Evolutionary conservation across 805 yeast genomes (phyloP).

Genomic region (Candida sakaeoensis): DNA sequence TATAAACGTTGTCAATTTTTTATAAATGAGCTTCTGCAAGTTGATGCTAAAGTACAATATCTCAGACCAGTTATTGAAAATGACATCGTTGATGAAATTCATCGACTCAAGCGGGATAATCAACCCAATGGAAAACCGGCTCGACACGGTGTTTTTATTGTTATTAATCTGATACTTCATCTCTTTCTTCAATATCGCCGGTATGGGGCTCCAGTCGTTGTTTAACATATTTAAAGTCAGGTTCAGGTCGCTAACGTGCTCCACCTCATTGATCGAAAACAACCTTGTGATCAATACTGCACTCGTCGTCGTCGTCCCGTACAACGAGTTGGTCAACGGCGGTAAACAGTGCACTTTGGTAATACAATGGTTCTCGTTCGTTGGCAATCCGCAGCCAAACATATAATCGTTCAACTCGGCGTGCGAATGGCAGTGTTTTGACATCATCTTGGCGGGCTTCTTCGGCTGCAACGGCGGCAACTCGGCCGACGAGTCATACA

Average conservation of each 20-base stretch:
- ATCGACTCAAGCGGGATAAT: conserved; percentile 43
- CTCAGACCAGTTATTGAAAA: conserved; percentile 49
- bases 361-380: conserved; percentile 40
- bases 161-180: conserved; percentile 14
- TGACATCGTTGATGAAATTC: conserved; percentile 31
- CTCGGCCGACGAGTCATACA: conserved; percentile 39
- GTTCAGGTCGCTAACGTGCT: conserved; percentile 8
- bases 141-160: conserved; percentile 15
- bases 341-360: conserved; percentile 50
- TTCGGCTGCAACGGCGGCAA: conserved; percentile 1
- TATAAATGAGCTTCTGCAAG: conserved; percentile 36
- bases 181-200: conserved; percentile 31
- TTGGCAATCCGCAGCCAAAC: conserved; percentile 56
- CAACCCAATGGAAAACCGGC: conserved; percentile 46
- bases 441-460: conserved; percentile 14
- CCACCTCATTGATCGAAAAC: conserved; percentile 36
- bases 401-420: conserved; percentile 48
- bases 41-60: conserved; percentile 36
- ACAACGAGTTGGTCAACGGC: conserved; percentile 31
- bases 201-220: conserved; percentile 44
- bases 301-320: conserved; percentile 19
- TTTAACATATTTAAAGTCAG: no score
- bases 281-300: conserved; percentile 45
- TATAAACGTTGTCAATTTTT: conserved; percentile 31
- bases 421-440: conserved; percentile 36